Percentiles rank a stretch among this genome's conserved stretches.
phyloP scores from a whole-genome alignment of 768 basidiomycete genomes.

The Russula compacta region DNA sequence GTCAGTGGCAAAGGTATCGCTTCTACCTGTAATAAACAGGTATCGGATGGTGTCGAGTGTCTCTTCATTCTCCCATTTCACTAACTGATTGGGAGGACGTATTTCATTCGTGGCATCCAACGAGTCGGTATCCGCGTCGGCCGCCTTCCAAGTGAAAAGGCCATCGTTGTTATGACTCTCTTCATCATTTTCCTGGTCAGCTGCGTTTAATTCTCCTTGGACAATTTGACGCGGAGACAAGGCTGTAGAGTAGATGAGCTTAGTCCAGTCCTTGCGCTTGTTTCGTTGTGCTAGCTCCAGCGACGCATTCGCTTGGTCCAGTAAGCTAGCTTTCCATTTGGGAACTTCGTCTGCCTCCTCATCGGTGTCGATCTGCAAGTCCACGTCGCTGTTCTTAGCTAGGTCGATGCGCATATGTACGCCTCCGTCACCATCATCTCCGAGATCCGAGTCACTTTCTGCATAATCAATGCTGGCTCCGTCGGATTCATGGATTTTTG shows the following conservation, averaged over 20 bases:
- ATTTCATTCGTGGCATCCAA: conserved; percentile 64
- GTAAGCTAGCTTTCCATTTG: conserved; percentile 66
- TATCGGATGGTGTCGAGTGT: conserved; percentile 78
- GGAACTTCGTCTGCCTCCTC: conserved; percentile 45
- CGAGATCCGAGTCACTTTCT: conserved; percentile 72
- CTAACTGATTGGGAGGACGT: conserved; percentile 41
- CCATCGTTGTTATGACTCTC: conserved; percentile 60
- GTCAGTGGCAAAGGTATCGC: conserved; percentile 22
- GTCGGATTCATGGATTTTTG: conserved; percentile 30
- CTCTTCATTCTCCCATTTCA: conserved; percentile 77
- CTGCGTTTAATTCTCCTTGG: conserved; percentile 28
- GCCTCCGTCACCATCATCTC: conserved; percentile 40
- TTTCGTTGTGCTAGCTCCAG: conserved; percentile 33
- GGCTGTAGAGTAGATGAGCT: conserved; percentile 67
- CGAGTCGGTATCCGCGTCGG: conserved; percentile 35
- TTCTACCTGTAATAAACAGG: conserved; percentile 81
- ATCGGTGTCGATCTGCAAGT: conserved; percentile 40
- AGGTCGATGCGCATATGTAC: conserved; percentile 32
- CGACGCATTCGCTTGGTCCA: conserved; percentile 37
- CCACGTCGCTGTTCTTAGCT: conserved; percentile 41
- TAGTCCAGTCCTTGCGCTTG: conserved; percentile 67
- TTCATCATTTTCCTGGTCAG: conserved; percentile 19
- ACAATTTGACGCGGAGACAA: conserved; percentile 65
- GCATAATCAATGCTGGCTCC: conserved; percentile 52
- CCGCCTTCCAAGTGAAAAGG: conserved; percentile 46